These are phyloP conservation scores for Arthroderma sp. DNA, from an alignment of 2,329 filamentous ascomycete species.

Conservation along the genomic window DNA sequence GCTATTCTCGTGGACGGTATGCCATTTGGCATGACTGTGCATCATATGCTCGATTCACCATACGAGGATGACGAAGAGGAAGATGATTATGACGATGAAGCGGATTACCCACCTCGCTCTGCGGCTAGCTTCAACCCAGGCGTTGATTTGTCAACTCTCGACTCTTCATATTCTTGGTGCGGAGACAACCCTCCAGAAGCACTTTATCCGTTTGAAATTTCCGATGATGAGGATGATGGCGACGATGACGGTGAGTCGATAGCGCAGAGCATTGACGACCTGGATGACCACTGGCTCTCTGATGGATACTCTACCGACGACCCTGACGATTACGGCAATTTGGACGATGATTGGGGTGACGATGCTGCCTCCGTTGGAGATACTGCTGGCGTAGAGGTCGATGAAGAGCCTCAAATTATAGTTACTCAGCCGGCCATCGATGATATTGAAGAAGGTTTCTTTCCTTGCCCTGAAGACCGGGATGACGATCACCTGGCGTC, in stretches of 20 bases:
- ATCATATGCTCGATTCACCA: slow-evolving; percentile 75
- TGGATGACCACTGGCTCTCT: slow-evolving; percentile 33
- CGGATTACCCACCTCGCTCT: slow-evolving; percentile 30
- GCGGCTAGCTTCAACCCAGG: slow-evolving; percentile 23
- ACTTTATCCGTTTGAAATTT: slow-evolving; percentile 38
- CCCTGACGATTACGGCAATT: slow-evolving; percentile 33
- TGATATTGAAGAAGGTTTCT: slow-evolving; percentile 71
- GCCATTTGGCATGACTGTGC: slow-evolving; percentile 87
- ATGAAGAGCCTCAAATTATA: slow-evolving; percentile 61
- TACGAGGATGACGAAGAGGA: slow-evolving; percentile 40
- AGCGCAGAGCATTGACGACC: slow-evolving; percentile 24
- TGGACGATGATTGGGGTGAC: slow-evolving; percentile 41
- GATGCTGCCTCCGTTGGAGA: slow-evolving; percentile 53
- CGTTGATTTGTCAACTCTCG: slow-evolving; percentile 12
- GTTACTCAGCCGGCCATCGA: slow-evolving; percentile 88
- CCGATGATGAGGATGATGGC: slow-evolving; percentile 35
- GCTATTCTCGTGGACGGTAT: slow-evolving; percentile 72
- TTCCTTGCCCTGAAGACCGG: slow-evolving; percentile 61
- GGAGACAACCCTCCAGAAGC: slow-evolving; percentile 27
- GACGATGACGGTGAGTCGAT: slow-evolving; percentile 30
- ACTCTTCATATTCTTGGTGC: slow-evolving; percentile 24
- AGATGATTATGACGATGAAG: slow-evolving; percentile 24
- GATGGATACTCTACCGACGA: slow-evolving; percentile 41
- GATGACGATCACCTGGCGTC: slow-evolving; percentile 71
- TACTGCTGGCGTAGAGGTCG: slow-evolving; percentile 61